Evolutionary conservation across 2,329 filamentous ascomycete species (phyloP).

Genomic region (Phyllosticta ampelicida): DNA sequence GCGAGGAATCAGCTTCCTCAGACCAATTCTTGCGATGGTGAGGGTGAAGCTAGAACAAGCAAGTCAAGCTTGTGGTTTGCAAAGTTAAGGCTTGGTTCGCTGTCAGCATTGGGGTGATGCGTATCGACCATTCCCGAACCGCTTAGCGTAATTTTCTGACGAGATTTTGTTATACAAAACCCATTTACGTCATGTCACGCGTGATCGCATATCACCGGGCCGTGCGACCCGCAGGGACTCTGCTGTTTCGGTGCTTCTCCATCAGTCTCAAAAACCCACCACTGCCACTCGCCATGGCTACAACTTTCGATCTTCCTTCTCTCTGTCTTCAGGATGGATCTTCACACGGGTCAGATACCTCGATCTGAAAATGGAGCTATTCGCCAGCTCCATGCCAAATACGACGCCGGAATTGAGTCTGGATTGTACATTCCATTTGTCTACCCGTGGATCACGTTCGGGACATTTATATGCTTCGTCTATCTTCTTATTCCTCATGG

Average conservation of each 20-base stretch:
- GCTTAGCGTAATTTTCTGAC: background rate
- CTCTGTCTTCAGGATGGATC: background rate
- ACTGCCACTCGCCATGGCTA: background rate
- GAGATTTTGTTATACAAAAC: background rate
- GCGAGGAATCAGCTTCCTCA: conserved; percentile 5
- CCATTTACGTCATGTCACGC: background rate
- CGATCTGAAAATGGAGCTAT: conserved; percentile 22
- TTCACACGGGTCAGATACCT: background rate
- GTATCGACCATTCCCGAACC: background rate
- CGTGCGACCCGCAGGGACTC: background rate
- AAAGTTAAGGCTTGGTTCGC: background rate
- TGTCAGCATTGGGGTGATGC: background rate
- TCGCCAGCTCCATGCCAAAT: conserved; percentile 28
- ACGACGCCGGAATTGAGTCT: conserved; percentile 28
- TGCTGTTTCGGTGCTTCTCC: background rate
- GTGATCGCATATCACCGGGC: background rate
- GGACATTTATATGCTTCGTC: conserved; percentile 32
- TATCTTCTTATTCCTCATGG: conserved; percentile 43
- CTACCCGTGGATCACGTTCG: conserved; percentile 33
- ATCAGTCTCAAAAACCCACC: background rate
- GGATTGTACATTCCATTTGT: conserved; percentile 33
- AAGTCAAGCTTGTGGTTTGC: background rate
- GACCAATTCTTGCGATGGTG: background rate
- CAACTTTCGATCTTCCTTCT: background rate
- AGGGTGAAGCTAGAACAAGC: background rate